Base-by-base conservation (phyloP, 2,329 filamentous ascomycete genomes). In the Fonsecaea multimorphosa region DNA sequence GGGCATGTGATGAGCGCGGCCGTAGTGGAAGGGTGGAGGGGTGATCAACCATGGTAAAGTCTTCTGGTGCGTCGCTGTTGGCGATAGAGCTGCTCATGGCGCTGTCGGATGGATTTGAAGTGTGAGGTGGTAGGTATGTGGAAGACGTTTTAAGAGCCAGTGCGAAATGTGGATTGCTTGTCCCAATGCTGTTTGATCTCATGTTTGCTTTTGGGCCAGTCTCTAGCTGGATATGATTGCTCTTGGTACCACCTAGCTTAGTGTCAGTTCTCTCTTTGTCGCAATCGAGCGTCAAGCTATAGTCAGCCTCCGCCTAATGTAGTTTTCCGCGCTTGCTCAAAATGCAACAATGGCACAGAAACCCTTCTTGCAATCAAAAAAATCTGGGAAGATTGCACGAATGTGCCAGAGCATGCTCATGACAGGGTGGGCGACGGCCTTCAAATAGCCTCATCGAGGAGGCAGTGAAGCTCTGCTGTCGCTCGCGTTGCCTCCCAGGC, bases 31-130 rank as follows among this genome's bases (percentile, higher is more conserved):
- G 67, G 2, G 44, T 27, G 19, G 8, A 34, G n/a, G 36, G 24
- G 32, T 63, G 27, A 22, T 64, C 59, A n/a, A 60, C 49, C 57
- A 68, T 64, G 59, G 58, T n/a, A 44, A 66, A 58, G 51, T 64
- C 59, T 24, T 61, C 66, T 6, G 46, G n/a, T 1, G 46, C 8
- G 11, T 0, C 22, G 40, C 57, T 51, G 55, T 29, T 9, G 12
- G 22, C 31, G 22, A 19, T 36, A 6, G 32, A 49, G 8, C 24
- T 40, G n/a, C 49, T 56, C 27, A 40, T 54, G 29, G 19, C 58
- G 44, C 6, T 8, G 12, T 46, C 44, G 2, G 49, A 44, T 44
- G 36, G 38, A 24, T 53, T 7, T 36, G 63, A 19, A 36, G 52
- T 24, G 4, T 24, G 46, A n/a, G 7, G 16, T 51, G n/a, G 31